phyloP scores from a whole-genome alignment of 2,329 filamentous ascomycete species.

The Exserohilum turcica region DNA sequence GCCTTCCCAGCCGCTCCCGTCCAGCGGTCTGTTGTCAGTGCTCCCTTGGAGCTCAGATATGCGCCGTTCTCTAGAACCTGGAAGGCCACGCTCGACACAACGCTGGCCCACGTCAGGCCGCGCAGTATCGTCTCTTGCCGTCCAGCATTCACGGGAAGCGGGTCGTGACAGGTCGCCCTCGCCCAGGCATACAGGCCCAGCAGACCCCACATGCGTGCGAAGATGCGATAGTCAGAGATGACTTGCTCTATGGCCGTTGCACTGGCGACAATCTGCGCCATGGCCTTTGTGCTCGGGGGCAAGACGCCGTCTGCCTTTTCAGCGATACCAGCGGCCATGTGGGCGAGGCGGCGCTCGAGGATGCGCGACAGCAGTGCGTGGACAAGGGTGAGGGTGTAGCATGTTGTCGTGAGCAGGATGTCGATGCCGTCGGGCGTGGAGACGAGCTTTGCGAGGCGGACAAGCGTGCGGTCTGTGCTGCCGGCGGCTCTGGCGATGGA shows the following conservation, averaged over 20 bases:
- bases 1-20: conserved; percentile 51
- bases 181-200: conserved; percentile 75
- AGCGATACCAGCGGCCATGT: conserved; percentile 45
- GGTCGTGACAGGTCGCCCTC: conserved; percentile 47
- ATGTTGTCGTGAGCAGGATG: conserved; percentile 50
- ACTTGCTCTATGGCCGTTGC: conserved; percentile 63
- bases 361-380: conserved; percentile 48
- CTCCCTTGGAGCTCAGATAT: conserved; percentile 74
- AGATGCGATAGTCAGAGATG: conserved; percentile 72
- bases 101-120: conserved; percentile 68
- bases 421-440: conserved; percentile 50
- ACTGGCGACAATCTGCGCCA: conserved; percentile 40
- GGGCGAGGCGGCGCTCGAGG: conserved; percentile 43
- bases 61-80: conserved; percentile 84
- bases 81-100: conserved; percentile 70
- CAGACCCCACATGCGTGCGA: conserved; percentile 76
- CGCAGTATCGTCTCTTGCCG: conserved; percentile 37
- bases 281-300: conserved; percentile 38
- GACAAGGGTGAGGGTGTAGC: conserved; percentile 52
- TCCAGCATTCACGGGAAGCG: conserved; percentile 26
- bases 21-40: conserved; percentile 60
- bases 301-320: conserved; percentile 47
- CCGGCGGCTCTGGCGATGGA: conserved; percentile 24
- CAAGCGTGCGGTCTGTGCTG: conserved; percentile 39
- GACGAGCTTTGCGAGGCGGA: conserved; percentile 45